These are phyloP conservation scores for Cutaneotrichosporon daszewskae DNA, from an alignment of 1,284 basidiomycete genomes.

Conservation along the genomic window DNA sequence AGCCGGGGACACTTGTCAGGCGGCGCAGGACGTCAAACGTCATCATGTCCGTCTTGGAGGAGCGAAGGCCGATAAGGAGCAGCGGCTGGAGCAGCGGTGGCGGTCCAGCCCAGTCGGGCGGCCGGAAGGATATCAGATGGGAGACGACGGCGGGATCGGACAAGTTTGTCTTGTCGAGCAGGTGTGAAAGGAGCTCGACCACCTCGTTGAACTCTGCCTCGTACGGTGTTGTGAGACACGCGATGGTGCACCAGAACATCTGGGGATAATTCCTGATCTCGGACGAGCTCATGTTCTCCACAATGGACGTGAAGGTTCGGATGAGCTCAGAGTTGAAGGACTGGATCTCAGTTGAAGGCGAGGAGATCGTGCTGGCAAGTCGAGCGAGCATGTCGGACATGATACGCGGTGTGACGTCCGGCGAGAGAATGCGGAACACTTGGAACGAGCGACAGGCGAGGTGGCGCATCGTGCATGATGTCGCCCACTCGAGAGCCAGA, in stretches of 20 bases:
- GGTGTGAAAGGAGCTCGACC: constrained; percentile 60
- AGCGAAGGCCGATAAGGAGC: constrained; percentile 75
- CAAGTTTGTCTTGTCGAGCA: constrained; percentile 70
- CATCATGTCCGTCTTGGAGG: constrained; percentile 61
- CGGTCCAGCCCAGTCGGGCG: constrained; percentile 65
- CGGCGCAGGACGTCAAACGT: constrained; percentile 67
- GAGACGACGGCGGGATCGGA: constrained; percentile 61
- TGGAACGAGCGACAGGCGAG: constrained; percentile 86
- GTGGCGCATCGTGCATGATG: constrained; percentile 75
- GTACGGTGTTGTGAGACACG: constrained; percentile 74
- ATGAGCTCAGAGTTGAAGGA: constrained; percentile 79
- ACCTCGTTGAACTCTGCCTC: constrained; percentile 74
- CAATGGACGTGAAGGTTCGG: constrained; percentile 66
- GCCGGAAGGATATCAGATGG: constrained; percentile 62
- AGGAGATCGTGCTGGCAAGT: constrained; percentile 76
- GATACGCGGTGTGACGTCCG: constrained; percentile 64
- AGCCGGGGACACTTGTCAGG: constrained; percentile 60
- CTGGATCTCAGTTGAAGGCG: constrained; percentile 64
- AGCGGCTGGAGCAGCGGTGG: constrained; percentile 63
- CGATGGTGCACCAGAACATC: constrained; percentile 80
- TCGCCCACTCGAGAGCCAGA: constrained; percentile 76
- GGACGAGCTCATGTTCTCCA: constrained; percentile 57
- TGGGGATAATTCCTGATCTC: constrained; percentile 62
- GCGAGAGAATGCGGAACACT: constrained; percentile 77
- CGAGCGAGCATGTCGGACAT: constrained; percentile 76